Base-by-base conservation (phyloP, 2,329 filamentous ascomycete species). In the Colletotrichum orchidophilum region DNA sequence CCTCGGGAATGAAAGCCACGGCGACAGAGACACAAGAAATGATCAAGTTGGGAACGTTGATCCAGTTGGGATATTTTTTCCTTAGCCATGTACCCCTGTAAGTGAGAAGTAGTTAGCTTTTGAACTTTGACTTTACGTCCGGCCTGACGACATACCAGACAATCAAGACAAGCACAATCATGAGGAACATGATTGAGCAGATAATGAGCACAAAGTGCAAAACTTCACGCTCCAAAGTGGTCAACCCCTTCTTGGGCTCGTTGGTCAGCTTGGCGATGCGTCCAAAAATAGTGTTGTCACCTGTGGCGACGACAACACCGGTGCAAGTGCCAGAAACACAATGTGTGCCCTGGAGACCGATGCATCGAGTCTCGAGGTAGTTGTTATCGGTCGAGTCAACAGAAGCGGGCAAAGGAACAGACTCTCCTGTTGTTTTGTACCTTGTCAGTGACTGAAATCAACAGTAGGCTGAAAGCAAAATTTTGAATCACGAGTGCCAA, bases 331-430 rank as follows among this genome's bases (percentile, higher is more conserved):
- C 93, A 7, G 90, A 90, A 4, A 93, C 89, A 74, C 92, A 94
- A 76, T 95, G 92, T 0, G 93, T 94, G n/a, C 93, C 93, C 77
- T 94, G 92, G 11, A 95, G 85, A 26, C 92, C 93, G 63, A 95
- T 93, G 75, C 90, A 92, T 63, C 89, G 88, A 3, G 92, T 95
- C 77, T 95, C 93, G 33, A 95, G 88, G 76, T 93, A 94, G 78
- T 94, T 94, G 49, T 87, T 83, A 75, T 94, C 92, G 0, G 90
- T 92, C 0, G 86, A 88, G n/a, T 93, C 86, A 15, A 92, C 85
- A 0, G 89, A 87, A 2, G 87, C 92, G 3, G 87, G 81, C 6
- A 94, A 81, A 2, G 92, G 91, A 9, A 88, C 82, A 2, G 92
- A 91, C 83, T 93, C 91, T 62, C 91, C 91, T 83, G 74, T 12